These are phyloP conservation scores for Globisporangium rhizosaccharum DNA, from an alignment of 352 stramenopile genomes.

Conservation along the genomic window DNA sequence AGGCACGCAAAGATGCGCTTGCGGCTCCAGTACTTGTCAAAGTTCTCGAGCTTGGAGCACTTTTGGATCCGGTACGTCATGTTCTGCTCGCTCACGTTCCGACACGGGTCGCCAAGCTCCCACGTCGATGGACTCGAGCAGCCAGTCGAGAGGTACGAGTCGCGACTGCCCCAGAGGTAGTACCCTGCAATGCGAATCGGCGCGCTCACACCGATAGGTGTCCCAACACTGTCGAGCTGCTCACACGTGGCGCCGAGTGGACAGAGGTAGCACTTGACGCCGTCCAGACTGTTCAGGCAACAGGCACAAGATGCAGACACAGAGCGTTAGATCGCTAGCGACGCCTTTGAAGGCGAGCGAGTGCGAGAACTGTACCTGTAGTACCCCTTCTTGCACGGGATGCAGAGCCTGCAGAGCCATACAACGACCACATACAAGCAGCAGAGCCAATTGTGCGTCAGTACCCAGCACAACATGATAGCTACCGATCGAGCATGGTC, in stretches of 20 bases:
- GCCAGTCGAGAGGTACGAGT: conserved; percentile 27
- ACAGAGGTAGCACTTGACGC: conserved; percentile 54
- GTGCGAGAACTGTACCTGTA: conserved; percentile 39
- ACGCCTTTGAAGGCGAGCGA: background rate
- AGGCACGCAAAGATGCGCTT: conserved; percentile 58
- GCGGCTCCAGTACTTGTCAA: conserved; percentile 50
- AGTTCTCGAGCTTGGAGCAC: conserved; percentile 31
- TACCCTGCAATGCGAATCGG: conserved; percentile 39
- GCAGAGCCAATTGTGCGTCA: background rate
- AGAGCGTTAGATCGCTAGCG: background rate
- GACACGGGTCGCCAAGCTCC: conserved; percentile 46
- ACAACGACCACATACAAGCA: background rate
- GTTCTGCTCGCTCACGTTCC: conserved; percentile 16
- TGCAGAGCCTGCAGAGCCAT: conserved; percentile 25
- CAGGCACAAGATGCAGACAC: background rate
- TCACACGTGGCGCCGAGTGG: conserved; percentile 49
- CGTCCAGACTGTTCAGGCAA: conserved; percentile 44
- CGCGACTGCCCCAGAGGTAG: conserved; percentile 35
- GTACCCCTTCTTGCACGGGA: conserved; percentile 50
- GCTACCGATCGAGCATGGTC: background rate
- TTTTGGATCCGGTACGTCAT: conserved; percentile 35
- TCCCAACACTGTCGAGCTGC: conserved; percentile 22
- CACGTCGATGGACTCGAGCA: conserved; percentile 38
- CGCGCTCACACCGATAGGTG: conserved; percentile 30
- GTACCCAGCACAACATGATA: background rate